Percentiles rank a stretch among this genome's conserved stretches.
Conservation (phyloP, 1,284 basidiomycete genomes). For the Golubevia pallescens region DNA sequence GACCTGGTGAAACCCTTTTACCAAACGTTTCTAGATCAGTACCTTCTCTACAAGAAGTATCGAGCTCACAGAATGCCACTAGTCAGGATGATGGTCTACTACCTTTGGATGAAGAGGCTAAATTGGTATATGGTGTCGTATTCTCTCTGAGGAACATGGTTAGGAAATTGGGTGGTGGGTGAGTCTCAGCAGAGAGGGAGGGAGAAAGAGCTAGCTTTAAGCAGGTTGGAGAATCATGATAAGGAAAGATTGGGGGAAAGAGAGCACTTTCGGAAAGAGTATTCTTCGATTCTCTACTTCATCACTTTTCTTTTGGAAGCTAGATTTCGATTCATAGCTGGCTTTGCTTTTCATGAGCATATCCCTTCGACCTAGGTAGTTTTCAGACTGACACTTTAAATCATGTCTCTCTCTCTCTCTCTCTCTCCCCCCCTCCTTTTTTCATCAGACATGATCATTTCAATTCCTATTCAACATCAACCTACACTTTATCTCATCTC, state of each 20-base stretch:
- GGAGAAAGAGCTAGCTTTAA: no score
- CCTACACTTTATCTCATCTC: conserved; percentile 57
- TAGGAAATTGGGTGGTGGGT: conserved; percentile 85
- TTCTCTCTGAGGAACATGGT: conserved; percentile 91
- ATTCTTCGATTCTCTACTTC: background rate
- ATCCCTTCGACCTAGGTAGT: background rate
- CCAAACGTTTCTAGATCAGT: no score
- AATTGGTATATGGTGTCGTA: conserved; percentile 94
- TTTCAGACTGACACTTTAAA: background rate
- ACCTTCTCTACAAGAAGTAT: no score
- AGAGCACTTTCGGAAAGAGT: no score
- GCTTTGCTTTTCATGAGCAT: no score
- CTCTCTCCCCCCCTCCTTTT: background rate
- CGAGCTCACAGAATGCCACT: no score
- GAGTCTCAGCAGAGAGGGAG: no score
- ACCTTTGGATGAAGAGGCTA: conserved; percentile 95
- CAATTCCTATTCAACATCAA: conserved; percentile 54
- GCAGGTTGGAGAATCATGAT: no score
- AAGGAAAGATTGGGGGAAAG: no score
- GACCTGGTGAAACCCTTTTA: no score
- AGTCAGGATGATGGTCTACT: conserved; percentile 10
- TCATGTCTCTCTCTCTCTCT: background rate
- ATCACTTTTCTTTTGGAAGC: background rate
- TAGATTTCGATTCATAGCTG: no score
- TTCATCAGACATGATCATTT: conserved; percentile 28